Conservation (phyloP, 345 rosid genomes). For the Xanthoceras sorbifolium region DNA sequence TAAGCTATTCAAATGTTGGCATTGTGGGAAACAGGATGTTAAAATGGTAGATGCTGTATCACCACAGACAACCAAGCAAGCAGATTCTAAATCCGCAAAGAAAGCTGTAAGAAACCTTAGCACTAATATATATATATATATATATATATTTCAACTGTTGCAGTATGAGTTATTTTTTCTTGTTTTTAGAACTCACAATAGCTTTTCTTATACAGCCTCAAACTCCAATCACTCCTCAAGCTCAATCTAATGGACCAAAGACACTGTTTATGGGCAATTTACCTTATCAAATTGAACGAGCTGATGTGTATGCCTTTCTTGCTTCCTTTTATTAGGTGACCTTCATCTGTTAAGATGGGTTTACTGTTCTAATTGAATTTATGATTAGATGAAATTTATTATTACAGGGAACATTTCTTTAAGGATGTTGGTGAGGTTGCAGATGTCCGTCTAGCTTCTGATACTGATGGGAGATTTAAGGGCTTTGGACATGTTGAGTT, state of each 20-base stretch:
- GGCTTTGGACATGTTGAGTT: conserved; percentile 93
- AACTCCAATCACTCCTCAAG: conserved; percentile 58
- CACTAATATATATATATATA: neutral
- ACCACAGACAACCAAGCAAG: conserved; percentile 30
- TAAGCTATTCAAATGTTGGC: neutral
- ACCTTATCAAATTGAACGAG: conserved; percentile 50
- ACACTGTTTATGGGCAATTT: conserved; percentile 75
- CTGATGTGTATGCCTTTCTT: conserved; percentile 62
- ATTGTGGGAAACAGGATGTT: conserved; percentile 44
- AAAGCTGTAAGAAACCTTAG: conserved; percentile 35
- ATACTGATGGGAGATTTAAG: conserved; percentile 51
- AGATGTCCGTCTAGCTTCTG: conserved; percentile 68
- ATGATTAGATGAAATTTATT: neutral
- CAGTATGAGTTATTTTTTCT: neutral
- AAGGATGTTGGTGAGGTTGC: conserved; percentile 64
- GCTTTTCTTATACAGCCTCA: conserved; percentile 51
- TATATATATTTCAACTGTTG: neutral
- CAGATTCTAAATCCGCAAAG: conserved; percentile 38
- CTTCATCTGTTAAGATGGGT: neutral
- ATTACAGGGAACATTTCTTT: conserved; percentile 70
- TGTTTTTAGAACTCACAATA: neutral
- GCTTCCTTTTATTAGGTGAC: neutral
- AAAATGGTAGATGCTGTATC: conserved; percentile 60
- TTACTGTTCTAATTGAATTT: neutral
- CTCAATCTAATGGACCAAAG: conserved; percentile 50